Percentiles rank a stretch among this genome's conserved stretches.
Evolutionary conservation across 192 early-diverging fungal genomes (phyloP).

Genomic region (Entomortierella lignicola): DNA sequence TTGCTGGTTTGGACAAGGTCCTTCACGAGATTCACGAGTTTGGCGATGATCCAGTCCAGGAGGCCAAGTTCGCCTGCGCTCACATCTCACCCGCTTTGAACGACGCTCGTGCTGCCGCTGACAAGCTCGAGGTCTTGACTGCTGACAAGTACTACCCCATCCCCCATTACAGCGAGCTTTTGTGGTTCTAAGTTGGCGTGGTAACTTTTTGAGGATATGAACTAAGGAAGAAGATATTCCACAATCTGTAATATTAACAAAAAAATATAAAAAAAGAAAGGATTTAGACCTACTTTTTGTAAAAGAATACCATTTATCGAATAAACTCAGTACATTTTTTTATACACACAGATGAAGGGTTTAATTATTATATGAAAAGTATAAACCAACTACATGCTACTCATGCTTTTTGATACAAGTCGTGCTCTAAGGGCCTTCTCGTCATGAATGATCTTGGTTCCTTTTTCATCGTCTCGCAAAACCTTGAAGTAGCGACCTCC

Average conservation of each 20-base stretch:
- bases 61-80: conserved; percentile 72
- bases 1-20: conserved; percentile 65
- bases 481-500: conserved; percentile 39
- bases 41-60: conserved; percentile 64
- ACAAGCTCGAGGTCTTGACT: conserved; percentile 82
- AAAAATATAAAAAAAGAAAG: conserved; percentile 1
- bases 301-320: conserved; percentile 7
- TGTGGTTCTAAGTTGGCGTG: conserved; percentile 58
- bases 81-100: conserved; percentile 79
- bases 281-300: conserved; percentile 7
- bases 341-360: no score
- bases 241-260: conserved; percentile 11
- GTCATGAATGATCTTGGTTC: conserved; percentile 23
- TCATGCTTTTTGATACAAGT: conserved; percentile 8
- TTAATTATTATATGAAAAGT: neutral
- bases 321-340: neutral
- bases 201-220: no score
- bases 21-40: conserved; percentile 69
- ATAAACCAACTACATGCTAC: neutral
- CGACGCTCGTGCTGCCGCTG: conserved; percentile 74
- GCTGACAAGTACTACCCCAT: conserved; percentile 97
- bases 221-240: neutral
- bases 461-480: conserved; percentile 16
- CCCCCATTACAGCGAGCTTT: conserved; percentile 96
- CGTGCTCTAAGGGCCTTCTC: conserved; percentile 16